phyloP scores from a whole-genome alignment of 2,329 filamentous ascomycete genomes.

The Ambrosiella cleistominuta region DNA sequence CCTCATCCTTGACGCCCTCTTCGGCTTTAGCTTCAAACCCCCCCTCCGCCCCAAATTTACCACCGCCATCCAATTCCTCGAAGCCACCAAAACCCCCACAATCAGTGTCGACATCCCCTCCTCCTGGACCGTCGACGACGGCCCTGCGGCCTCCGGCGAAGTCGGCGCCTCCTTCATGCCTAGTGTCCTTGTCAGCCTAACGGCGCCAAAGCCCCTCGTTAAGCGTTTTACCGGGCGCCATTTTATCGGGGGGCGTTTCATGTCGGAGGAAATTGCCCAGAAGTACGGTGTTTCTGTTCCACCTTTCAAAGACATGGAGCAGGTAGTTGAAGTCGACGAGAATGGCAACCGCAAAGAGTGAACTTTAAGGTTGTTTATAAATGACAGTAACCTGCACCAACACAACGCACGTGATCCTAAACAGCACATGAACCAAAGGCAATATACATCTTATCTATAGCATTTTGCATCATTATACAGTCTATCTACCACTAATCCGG shows the following conservation, averaged over 20 bases:
- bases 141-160: constrained; percentile 46
- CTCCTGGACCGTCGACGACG: constrained; percentile 81
- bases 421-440: not conserved
- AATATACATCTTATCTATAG: not conserved
- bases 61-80: constrained; percentile 56
- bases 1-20: constrained; percentile 82
- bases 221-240: constrained; percentile 73
- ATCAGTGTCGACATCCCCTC: constrained; percentile 85
- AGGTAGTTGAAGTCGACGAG: constrained; percentile 57
- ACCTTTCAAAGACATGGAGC: constrained; percentile 69
- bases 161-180: constrained; percentile 70
- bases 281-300: constrained; percentile 80
- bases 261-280: constrained; percentile 57
- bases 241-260: constrained; percentile 79
- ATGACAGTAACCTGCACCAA: not conserved
- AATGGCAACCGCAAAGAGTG: not conserved
- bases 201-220: constrained; percentile 80
- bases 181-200: constrained; percentile 65
- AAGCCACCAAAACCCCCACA: constrained; percentile 54
- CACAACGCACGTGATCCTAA: not conserved
- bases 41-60: constrained; percentile 87
- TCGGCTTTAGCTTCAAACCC: constrained; percentile 86
- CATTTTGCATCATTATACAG: not conserved
- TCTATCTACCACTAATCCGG: not conserved
- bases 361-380: not conserved